Evolutionary conservation across 139 green algal species (phyloP).

Genomic region (Haematococcus lacustris): DNA sequence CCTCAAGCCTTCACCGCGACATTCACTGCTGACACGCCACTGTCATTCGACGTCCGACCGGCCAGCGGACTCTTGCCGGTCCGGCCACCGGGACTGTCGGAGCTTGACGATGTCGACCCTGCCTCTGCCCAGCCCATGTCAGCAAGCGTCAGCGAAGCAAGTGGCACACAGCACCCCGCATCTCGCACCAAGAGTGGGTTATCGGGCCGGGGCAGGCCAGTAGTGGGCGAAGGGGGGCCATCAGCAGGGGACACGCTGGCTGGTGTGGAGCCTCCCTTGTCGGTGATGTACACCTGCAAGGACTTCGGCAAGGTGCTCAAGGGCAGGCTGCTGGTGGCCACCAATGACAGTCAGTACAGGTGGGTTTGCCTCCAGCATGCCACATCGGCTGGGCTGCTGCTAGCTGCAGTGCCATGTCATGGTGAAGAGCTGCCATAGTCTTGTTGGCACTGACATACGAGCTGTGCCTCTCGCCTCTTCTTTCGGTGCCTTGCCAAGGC

Average conservation of each 20-base stretch:
- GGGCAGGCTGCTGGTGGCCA: conserved; percentile 39
- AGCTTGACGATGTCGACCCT: background rate
- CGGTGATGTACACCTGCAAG: conserved; percentile 38
- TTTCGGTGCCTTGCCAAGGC: too few relatives aligned
- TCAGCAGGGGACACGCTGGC: background rate
- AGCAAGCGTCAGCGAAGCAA: background rate
- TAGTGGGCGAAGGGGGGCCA: background rate
- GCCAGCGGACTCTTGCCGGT: conserved; percentile 12
- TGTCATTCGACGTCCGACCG: conserved; percentile 38
- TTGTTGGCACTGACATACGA: too few relatives aligned
- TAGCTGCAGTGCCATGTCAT: too few relatives aligned
- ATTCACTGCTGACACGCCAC: conserved; percentile 42
- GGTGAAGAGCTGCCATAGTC: too few relatives aligned
- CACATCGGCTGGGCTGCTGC: too few relatives aligned
- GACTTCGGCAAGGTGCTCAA: conserved; percentile 46
- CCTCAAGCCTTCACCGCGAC: conserved; percentile 34
- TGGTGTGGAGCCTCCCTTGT: background rate
- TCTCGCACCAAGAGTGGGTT: background rate
- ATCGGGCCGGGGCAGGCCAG: background rate
- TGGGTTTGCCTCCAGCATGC: too few relatives aligned
- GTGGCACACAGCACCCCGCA: background rate
- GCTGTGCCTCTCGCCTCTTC: too few relatives aligned
- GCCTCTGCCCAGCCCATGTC: background rate
- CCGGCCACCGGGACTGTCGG: background rate
- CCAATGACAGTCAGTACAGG: conserved; percentile 37